Percentiles rank a stretch among this genome's conserved stretches.
Conservation (phyloP, 352 stramenopile genomes). For the Globisporangium camurandrum region DNA sequence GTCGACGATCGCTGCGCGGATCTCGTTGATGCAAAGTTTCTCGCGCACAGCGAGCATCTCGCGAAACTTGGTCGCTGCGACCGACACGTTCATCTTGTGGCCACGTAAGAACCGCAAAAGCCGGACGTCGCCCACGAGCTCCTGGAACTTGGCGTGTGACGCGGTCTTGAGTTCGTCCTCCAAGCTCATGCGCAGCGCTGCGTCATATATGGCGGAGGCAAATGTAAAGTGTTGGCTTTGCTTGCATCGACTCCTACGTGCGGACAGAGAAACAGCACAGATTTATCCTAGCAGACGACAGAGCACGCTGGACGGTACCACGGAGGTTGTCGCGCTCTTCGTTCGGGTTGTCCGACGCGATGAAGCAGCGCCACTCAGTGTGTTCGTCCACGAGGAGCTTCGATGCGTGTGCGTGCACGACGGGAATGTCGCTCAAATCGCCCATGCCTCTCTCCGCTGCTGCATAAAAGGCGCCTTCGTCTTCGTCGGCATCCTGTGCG, state of each 20-base stretch:
- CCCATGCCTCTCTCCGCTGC: not conserved
- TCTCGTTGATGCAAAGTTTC: constrained; percentile 48
- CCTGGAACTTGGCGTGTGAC: constrained; percentile 24
- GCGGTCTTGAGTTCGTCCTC: constrained; percentile 49
- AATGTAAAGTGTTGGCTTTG: not conserved
- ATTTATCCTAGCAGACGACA: too few relatives aligned
- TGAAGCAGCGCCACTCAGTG: constrained; percentile 56
- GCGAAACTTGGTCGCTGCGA: constrained; percentile 51
- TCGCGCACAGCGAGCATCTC: constrained; percentile 58
- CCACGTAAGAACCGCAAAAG: constrained; percentile 65
- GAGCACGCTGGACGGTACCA: constrained; percentile 18
- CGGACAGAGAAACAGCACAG: too few relatives aligned
- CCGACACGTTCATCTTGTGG: constrained; percentile 63
- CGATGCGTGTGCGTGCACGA: constrained; percentile 37
- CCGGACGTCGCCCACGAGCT: constrained; percentile 53
- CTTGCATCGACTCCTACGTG: not conserved
- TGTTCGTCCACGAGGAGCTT: constrained; percentile 59
- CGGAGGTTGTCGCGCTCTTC: constrained; percentile 54
- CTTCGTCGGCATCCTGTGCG: not conserved
- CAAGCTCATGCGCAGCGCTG: constrained; percentile 50
- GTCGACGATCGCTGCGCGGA: constrained; percentile 41
- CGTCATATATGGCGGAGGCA: not conserved
- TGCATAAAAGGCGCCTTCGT: constrained; percentile 1
- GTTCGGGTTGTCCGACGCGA: constrained; percentile 50
- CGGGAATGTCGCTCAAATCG: constrained; percentile 53